These are phyloP conservation scores for Xylogone sp. DNA, from an alignment of 2,329 filamentous ascomycete species.

Conservation along the genomic window DNA sequence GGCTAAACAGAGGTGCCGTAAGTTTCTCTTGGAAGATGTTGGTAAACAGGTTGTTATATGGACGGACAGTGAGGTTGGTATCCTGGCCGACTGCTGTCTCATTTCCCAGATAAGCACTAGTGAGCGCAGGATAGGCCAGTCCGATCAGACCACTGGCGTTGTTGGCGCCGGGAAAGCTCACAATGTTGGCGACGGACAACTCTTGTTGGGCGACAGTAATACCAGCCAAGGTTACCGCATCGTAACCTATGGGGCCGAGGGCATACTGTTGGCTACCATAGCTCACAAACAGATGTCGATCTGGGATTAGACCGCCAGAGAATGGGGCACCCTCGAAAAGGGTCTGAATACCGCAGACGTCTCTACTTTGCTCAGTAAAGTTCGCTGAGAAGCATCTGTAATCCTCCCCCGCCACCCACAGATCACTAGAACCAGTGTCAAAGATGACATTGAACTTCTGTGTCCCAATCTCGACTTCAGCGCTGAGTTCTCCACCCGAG, in stretches of 20 bases:
- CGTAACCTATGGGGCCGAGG: background rate
- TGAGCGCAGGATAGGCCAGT: background rate
- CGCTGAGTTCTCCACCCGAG: background rate
- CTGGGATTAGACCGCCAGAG: background rate
- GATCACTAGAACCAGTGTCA: conserved; percentile 2
- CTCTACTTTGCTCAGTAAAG: background rate
- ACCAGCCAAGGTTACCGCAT: background rate
- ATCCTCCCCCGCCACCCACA: background rate
- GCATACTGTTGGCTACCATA: background rate
- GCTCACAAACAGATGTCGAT: background rate
- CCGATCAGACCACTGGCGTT: background rate
- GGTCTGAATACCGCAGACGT: background rate
- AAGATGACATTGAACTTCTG: conserved; percentile 2
- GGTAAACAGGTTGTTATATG: background rate
- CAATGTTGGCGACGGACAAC: background rate
- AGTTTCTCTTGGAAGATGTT: background rate
- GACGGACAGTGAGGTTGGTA: background rate
- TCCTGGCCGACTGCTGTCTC: background rate
- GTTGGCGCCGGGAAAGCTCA: background rate
- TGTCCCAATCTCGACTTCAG: background rate
- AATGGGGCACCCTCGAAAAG: background rate
- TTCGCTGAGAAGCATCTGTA: background rate
- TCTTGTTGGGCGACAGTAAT: background rate
- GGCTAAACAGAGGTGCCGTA: background rate
- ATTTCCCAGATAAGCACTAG: background rate